These are phyloP conservation scores for Reticulascus tulasneorum DNA, from an alignment of 2,329 filamentous ascomycete genomes.

Conservation along the genomic window DNA sequence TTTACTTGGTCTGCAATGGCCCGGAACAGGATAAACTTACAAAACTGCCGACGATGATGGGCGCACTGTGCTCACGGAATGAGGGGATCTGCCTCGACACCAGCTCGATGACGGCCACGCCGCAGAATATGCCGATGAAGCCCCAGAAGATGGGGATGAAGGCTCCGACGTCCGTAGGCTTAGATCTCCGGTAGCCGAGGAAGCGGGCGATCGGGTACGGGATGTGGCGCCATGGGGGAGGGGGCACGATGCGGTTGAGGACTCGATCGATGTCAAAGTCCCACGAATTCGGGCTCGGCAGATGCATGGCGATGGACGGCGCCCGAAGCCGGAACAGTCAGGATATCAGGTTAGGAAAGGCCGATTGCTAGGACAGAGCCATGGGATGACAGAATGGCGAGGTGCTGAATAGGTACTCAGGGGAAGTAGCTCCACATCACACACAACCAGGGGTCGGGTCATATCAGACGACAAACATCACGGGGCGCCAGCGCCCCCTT, in stretches of 20 bases:
- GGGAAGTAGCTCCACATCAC: not conserved
- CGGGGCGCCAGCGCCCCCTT: not conserved
- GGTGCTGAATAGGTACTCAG: no score
- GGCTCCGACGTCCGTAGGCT: constrained; percentile 45
- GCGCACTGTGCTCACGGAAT: constrained; percentile 49
- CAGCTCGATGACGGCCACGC: constrained; percentile 56
- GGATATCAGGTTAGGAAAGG: no score
- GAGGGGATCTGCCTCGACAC: constrained; percentile 50
- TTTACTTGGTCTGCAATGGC: not conserved
- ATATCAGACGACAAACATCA: no score
- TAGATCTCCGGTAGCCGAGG: constrained; percentile 55
- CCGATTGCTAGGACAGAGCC: no score
- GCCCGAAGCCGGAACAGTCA: not conserved
- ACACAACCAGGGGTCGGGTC: no score
- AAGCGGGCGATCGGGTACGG: constrained; percentile 66
- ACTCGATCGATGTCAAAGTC: constrained; percentile 75
- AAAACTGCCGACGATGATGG: constrained; percentile 66
- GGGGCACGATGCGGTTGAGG: constrained; percentile 66
- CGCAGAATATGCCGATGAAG: constrained; percentile 60
- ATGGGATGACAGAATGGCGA: no score
- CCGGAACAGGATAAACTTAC: constrained; percentile 40
- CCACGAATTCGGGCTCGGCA: constrained; percentile 24
- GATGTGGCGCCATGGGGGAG: constrained; percentile 58
- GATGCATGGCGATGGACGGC: constrained; percentile 3
- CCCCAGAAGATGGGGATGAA: constrained; percentile 58